A percentile compares a stretch with the other conserved stretches of the same genome.
phyloP scores from a whole-genome alignment of 1,139 yeast species.

The Taphrina deformans region DNA sequence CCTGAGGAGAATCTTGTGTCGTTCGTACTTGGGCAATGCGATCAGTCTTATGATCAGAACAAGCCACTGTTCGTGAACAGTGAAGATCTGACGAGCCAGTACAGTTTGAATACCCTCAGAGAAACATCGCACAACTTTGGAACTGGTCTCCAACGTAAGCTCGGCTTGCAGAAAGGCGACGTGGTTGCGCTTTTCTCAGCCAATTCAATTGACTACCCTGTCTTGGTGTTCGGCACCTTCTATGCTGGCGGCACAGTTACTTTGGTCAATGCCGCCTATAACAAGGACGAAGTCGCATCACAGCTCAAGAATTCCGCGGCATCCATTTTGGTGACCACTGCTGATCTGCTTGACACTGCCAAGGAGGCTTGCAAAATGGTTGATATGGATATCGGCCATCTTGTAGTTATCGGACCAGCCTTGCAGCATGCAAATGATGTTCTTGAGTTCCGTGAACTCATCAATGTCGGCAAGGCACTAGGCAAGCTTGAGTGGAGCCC shows the following conservation, averaged over 20 bases:
- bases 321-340: conserved; percentile 42
- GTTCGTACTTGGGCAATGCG: conserved; percentile 13
- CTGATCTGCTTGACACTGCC: conserved; percentile 39
- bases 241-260: conserved; percentile 46
- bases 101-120: conserved; percentile 5
- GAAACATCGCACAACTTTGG: neutral
- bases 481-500: conserved; percentile 17
- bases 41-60: neutral
- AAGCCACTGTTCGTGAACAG: conserved; percentile 24
- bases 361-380: conserved; percentile 42
- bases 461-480: conserved; percentile 8
- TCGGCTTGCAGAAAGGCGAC: conserved; percentile 42
- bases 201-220: conserved; percentile 44
- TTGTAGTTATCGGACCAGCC: conserved; percentile 14
- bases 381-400: neutral
- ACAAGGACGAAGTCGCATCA: conserved; percentile 45
- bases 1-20: conserved; percentile 8
- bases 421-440: neutral
- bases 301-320: conserved; percentile 45
- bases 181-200: conserved; percentile 44
- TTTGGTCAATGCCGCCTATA: conserved; percentile 47
- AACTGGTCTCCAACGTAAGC: conserved; percentile 39
- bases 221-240: conserved; percentile 44
- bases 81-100: neutral
- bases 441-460: conserved; percentile 38